phyloP scores from a whole-genome alignment of 2,329 filamentous ascomycete species.

The Colletotrichum navitas region DNA sequence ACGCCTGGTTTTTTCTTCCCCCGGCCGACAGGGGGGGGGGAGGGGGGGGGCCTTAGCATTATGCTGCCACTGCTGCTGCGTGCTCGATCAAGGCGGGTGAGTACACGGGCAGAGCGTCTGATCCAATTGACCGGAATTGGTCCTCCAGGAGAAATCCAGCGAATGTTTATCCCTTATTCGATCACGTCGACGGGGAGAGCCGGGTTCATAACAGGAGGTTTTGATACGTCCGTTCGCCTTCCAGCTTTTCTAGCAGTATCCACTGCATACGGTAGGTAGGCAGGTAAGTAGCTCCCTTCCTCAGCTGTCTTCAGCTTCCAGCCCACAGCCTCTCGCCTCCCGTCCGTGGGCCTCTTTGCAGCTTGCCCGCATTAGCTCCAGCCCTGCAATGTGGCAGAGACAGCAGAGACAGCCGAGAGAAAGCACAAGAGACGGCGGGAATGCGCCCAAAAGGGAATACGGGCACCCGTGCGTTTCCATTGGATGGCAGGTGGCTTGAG shows the following conservation, averaged over 20 bases:
- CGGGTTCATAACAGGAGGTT: not conserved
- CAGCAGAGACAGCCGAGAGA: not conserved
- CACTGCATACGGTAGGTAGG: not conserved
- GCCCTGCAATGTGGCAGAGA: slow-evolving; percentile 4
- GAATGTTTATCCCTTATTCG: slow-evolving; percentile 1
- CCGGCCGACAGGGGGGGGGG: not conserved
- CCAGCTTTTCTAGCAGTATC: not conserved
- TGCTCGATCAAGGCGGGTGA: not conserved
- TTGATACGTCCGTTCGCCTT: slow-evolving; percentile 1
- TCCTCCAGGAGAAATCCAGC: slow-evolving; percentile 10
- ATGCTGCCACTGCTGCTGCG: not conserved
- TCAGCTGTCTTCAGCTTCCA: slow-evolving; percentile 5
- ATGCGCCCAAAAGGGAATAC: not conserved
- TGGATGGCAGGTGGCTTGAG: slow-evolving; percentile 36
- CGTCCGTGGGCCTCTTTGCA: slow-evolving; percentile 11
- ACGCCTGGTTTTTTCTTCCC: slow-evolving; percentile 4
- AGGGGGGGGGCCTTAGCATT: no score
- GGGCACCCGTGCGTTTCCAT: slow-evolving; percentile 30
- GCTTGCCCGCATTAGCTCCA: slow-evolving; percentile 17
- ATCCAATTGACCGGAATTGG: slow-evolving; percentile 23
- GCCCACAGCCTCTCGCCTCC: not conserved
- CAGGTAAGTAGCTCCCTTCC: not conserved
- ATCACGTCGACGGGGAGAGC: not conserved
- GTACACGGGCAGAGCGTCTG: not conserved
- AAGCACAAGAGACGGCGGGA: not conserved